phyloP scores from a whole-genome alignment of 176 grass and related monocot genomes.

The Dactylis glomerata region DNA sequence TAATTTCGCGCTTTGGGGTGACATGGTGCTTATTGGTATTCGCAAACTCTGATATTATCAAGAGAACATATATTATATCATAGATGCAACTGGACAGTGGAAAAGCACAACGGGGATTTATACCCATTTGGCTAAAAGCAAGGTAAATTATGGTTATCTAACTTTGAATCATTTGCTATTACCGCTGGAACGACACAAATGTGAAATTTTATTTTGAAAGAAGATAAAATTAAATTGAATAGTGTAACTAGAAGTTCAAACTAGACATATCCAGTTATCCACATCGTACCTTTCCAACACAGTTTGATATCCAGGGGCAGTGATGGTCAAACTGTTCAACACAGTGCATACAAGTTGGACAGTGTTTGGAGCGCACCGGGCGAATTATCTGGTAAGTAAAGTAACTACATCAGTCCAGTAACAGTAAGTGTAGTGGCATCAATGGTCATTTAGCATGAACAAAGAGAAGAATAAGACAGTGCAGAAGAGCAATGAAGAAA shows the following conservation, averaged over 20 bases:
- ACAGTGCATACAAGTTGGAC: conserved; percentile 84
- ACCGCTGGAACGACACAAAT: background rate
- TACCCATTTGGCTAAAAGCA: background rate
- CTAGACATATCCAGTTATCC: background rate
- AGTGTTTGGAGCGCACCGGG: conserved; percentile 94
- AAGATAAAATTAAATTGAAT: background rate
- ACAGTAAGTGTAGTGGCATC: conserved; percentile 4
- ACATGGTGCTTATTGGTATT: background rate
- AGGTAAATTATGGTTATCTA: background rate
- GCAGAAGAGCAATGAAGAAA: background rate
- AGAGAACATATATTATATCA: too few relatives aligned
- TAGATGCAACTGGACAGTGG: background rate
- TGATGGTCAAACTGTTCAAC: conserved; percentile 97
- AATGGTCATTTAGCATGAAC: background rate
- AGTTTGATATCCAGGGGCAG: conserved; percentile 98
- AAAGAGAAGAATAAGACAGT: conserved; percentile 6
- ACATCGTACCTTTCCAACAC: conserved; percentile 85
- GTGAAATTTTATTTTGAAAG: background rate
- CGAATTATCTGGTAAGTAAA: conserved; percentile 80
- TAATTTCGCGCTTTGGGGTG: background rate
- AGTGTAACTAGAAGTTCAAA: background rate
- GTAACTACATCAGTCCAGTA: conserved; percentile 25
- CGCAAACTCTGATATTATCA: too few relatives aligned
- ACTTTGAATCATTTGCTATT: background rate
- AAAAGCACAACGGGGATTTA: background rate